phyloP scores from a whole-genome alignment of 768 basidiomycete species.

The Lactifluus volemus region DNA sequence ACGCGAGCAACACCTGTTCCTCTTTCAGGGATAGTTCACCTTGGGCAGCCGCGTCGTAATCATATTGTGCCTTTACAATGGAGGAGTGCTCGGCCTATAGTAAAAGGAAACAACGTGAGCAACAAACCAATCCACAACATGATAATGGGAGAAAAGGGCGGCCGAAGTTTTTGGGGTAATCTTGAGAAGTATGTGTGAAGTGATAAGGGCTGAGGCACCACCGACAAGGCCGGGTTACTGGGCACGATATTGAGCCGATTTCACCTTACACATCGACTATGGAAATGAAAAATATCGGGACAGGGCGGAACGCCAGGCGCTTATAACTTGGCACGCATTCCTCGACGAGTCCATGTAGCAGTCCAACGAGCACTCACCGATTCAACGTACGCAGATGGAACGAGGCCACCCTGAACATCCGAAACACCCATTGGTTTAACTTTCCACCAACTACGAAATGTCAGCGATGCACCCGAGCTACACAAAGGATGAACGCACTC shows the following conservation, averaged over 20 bases:
- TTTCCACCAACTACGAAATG: slow-evolving; percentile 78
- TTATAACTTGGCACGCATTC: not conserved
- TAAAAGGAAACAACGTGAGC: not conserved
- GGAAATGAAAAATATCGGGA: too few species aligned
- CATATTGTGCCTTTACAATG: slow-evolving; percentile 71
- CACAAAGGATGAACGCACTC: slow-evolving; percentile 50
- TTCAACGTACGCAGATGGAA: slow-evolving; percentile 84
- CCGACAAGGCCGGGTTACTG: not conserved
- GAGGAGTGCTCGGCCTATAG: slow-evolving; percentile 63
- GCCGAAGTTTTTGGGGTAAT: not conserved
- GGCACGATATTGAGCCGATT: not conserved
- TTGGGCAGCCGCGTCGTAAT: slow-evolving; percentile 68
- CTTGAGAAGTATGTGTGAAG: not conserved
- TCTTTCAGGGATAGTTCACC: slow-evolving; percentile 82
- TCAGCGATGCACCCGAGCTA: slow-evolving; percentile 3
- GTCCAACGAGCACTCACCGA: slow-evolving; percentile 39
- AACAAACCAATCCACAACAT: not conserved
- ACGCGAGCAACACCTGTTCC: slow-evolving; percentile 69
- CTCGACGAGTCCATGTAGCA: not conserved
- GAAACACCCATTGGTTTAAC: slow-evolving; percentile 71
- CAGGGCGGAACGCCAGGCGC: too few species aligned
- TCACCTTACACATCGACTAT: not conserved
- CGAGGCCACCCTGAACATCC: slow-evolving; percentile 64
- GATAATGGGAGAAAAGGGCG: not conserved
- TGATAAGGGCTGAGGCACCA: not conserved